Percentiles rank a stretch among this genome's conserved stretches.
Evolutionary conservation across 208 protist genomes (phyloP).

Genomic region (Crithidia fasciculata): DNA sequence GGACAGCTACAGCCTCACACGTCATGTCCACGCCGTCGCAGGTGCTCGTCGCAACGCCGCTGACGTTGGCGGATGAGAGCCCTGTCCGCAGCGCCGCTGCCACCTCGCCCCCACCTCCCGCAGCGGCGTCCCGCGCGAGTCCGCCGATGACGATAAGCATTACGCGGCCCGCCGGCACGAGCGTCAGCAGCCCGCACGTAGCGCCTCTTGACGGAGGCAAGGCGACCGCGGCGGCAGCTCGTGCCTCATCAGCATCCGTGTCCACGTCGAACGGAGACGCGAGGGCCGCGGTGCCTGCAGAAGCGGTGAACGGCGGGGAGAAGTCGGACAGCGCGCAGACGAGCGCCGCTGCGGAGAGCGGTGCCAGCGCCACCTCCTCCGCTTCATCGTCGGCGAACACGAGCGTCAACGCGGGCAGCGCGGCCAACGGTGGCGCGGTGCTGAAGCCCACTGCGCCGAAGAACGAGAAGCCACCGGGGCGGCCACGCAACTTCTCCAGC

Average conservation of each 20-base stretch:
- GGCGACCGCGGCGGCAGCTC: neutral
- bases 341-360: neutral
- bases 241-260: neutral
- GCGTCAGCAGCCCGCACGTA: neutral
- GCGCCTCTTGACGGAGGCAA: neutral
- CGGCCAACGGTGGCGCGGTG: neutral
- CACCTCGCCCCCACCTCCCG: conserved; percentile 13
- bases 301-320: neutral
- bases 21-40: conserved; percentile 19
- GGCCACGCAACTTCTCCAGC: conserved; percentile 47
- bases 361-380: neutral
- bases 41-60: conserved; percentile 10
- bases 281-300: neutral
- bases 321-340: neutral
- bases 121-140: neutral
- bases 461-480: conserved; percentile 44
- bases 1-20: conserved; percentile 19
- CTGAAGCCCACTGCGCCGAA: conserved; percentile 56
- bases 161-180: conserved; percentile 15
- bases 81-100: neutral
- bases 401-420: neutral
- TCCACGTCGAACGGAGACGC: neutral
- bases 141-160: conserved; percentile 27
- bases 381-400: neutral
- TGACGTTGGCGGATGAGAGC: conserved; percentile 23